These are phyloP conservation scores for Rubia tinctorum DNA, from an alignment of 305 asterid genomes.

Conservation along the genomic window DNA sequence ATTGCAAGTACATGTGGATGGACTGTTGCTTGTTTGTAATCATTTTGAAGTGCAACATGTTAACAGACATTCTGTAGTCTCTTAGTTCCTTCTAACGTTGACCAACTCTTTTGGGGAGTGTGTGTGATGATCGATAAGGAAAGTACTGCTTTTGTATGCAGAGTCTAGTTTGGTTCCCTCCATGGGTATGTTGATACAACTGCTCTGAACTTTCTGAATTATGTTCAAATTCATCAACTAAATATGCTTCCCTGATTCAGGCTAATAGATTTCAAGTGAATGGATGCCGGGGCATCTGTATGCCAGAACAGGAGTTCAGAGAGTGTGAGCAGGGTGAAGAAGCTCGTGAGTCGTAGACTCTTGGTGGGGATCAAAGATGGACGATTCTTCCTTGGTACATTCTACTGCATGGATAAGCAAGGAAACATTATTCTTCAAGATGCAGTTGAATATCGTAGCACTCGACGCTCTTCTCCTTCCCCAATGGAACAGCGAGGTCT, in stretches of 20 bases:
- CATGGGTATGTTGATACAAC: too few relatives aligned
- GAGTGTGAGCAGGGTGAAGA: constrained; percentile 46
- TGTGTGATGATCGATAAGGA: not conserved
- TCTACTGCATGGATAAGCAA: constrained; percentile 88
- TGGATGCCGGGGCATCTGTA: constrained; percentile 33
- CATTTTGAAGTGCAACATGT: too few relatives aligned
- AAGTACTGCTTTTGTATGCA: not conserved
- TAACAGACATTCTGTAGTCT: not conserved
- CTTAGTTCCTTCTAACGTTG: not conserved
- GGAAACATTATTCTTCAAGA: constrained; percentile 95
- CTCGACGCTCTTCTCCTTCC: constrained; percentile 62
- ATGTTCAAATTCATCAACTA: not conserved
- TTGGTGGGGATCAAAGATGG: constrained; percentile 81
- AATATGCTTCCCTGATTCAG: not conserved
- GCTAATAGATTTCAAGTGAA: constrained; percentile 11
- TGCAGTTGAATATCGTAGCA: constrained; percentile 86
- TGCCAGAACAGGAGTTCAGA: constrained; percentile 31
- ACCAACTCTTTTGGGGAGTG: not conserved
- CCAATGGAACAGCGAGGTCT: constrained; percentile 85
- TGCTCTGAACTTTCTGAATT: not conserved
- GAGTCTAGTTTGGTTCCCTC: too few relatives aligned
- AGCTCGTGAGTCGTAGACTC: constrained; percentile 55
- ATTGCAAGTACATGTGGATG: too few relatives aligned
- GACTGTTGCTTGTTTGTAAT: too few relatives aligned
- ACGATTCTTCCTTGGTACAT: constrained; percentile 68